Evolutionary conservation across 257 asterid species (phyloP), one percentile per base, ranked within the genome.

Genomic region (Solanum piurae): DNA sequence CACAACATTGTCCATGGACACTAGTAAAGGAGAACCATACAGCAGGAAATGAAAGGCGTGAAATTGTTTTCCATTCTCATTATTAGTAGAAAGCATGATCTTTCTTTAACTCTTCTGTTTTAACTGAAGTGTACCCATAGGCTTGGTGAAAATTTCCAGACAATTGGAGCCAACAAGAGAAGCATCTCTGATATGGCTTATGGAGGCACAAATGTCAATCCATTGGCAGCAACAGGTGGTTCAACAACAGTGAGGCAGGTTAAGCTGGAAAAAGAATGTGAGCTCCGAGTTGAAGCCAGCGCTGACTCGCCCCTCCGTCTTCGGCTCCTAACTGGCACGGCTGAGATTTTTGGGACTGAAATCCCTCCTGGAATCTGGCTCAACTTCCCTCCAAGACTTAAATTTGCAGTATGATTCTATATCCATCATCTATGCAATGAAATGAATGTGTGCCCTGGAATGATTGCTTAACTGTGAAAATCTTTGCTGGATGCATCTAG

Each of bases 321-420:
- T 36, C 95, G 98, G 36, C 88, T 97, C 88, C 91, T 94, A 86
- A 91, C 46, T 79, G 99, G 99, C 87, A 91, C 93, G 27, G 98
- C 98, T 62, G 98, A 97, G 93, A 95, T 97, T 75, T 96, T 89
- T 71, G 99, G 99, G 83, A 96, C 99, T 13, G 99, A 97, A 91
- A 88, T 96, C 85, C 98, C 99, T 72, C 96, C 98, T 84, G 97
- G 89, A 92, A 94, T 95, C 87, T 94, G 98, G 98, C 73, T 97
- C 72, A 93, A 86, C 73, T 93, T 92, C 86, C 94, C 99, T 4
- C 96, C 95, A 13, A 91, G 98, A 86, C 96, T 94, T 86, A 97
- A 97, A 92, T 97, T 95, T 86, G 98, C 98, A 49, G 99, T 97
- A 94, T 31, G 94, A 9, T 49, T 13, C 49, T 84, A 49, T 74